phyloP scores from a whole-genome alignment of 1,139 yeast genomes.

The Sugiyamaella castrensis region DNA sequence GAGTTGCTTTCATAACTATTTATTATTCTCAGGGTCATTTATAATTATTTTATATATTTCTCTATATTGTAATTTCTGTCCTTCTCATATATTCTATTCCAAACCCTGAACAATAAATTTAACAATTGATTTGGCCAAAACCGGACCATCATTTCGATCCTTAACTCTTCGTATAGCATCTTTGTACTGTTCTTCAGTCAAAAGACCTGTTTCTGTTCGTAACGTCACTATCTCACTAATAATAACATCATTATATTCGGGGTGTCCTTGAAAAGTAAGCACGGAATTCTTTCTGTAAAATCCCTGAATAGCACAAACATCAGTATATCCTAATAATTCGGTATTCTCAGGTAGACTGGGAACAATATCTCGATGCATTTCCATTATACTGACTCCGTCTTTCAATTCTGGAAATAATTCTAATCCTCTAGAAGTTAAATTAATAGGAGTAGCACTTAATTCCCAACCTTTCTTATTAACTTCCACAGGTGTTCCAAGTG shows the following conservation, averaged over 20 bases:
- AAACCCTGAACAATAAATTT: constrained; percentile 28
- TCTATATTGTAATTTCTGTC: too few species aligned
- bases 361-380: constrained; percentile 72
- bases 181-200: constrained; percentile 25
- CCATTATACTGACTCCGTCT: constrained; percentile 47
- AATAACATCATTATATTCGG: constrained; percentile 59
- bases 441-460: constrained; percentile 55
- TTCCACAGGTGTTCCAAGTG: constrained; percentile 59
- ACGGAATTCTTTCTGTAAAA: constrained; percentile 48
- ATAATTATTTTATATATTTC: too few species aligned
- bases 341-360: constrained; percentile 45
- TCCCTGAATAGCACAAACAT: constrained; percentile 61
- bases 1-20: too few species aligned
- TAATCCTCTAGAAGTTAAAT: constrained; percentile 42
- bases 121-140: constrained; percentile 34
- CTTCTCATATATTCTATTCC: constrained; percentile 5
- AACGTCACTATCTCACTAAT: constrained; percentile 30
- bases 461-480: constrained; percentile 71
- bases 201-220: constrained; percentile 23
- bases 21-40: too few species aligned
- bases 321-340: constrained; percentile 43
- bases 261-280: constrained; percentile 84
- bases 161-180: constrained; percentile 26
- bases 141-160: constrained; percentile 33
- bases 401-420: constrained; percentile 37